Evolutionary conservation across 768 basidiomycete genomes (phyloP), one percentile per base, ranked within the genome.

Genomic region (Kwoniella heveanensis): DNA sequence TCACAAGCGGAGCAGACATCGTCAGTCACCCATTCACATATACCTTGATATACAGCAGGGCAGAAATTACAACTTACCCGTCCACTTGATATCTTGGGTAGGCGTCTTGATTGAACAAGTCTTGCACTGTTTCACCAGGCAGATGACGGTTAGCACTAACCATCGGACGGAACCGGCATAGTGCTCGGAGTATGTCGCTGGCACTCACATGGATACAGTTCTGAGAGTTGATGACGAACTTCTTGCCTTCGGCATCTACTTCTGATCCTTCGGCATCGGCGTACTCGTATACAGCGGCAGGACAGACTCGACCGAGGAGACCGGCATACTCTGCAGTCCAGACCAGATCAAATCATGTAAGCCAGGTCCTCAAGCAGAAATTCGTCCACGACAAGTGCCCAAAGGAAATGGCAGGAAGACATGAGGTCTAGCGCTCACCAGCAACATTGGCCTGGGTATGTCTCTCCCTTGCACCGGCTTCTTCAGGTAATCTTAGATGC

Each of bases 221-320:
- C 73, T 97, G 95, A 1, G 92, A 90, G 80, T 99, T 99, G 76
- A 98, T 99, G 25, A 97, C 89, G 57, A 99, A 83, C 81, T 90
- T 90, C 80, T 89, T 91, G 7, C 92, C 91, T 25, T 84, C 84
- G 84, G 88, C 91, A 0, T 86, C 87, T 19, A 70, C 81, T n/a
- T 81, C 81, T 21, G 82, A 77, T 0, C 73, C 73, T 47, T 88
- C 88, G 19, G 85, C 88, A 29, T 90, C 86, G 2, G 94, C 88
- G 74, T 99, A 99, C 81, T 99, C 95, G 78, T 99, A 99, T 44
- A 98, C 95, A 3, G 87, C 91, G 0, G 96, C 95, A 0, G 95
- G 95, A 79, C 95, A 99, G 3, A 89, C 94, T 4, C 87, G 84
- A 0, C 88, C 89, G n/a, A 99, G 83, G 25, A 98, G 78, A 7